These are phyloP conservation scores for Linum lewisii DNA, from an alignment of 345 rosid species.

Conservation along the genomic window DNA sequence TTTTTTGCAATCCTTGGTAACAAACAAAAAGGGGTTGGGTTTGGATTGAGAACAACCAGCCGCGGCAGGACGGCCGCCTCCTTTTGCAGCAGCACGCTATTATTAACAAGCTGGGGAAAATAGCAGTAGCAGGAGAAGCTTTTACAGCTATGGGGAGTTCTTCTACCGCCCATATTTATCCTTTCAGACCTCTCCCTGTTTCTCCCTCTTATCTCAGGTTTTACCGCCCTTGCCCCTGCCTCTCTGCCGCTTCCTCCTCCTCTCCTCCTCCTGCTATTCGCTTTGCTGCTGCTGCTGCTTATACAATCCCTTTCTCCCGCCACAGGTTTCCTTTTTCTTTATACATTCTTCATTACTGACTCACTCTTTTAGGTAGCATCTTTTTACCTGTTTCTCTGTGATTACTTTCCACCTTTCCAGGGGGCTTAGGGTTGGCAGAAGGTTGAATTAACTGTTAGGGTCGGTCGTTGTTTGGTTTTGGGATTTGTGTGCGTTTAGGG, in stretches of 20 bases:
- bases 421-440: no score
- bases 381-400: no score
- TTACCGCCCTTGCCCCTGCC: constrained; percentile 25
- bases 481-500: no score
- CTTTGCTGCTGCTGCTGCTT: constrained; percentile 11
- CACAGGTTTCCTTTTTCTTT: constrained; percentile 29
- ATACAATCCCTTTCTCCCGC: background rate
- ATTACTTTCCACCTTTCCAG: no score
- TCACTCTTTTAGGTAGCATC: background rate
- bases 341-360: background rate
- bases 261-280: constrained; percentile 11
- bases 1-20: constrained; percentile 4
- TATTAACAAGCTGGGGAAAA: constrained; percentile 40
- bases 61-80: constrained; percentile 34
- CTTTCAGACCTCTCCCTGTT: constrained; percentile 25
- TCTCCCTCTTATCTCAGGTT: constrained; percentile 30
- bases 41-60: background rate
- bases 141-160: constrained; percentile 56
- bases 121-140: constrained; percentile 14
- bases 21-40: no score
- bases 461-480: no score
- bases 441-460: no score
- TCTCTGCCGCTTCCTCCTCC: constrained; percentile 16
- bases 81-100: background rate
- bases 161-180: constrained; percentile 32